Evolutionary conservation across 177 flowering plant genomes (phyloP), one percentile per base, ranked within the genome.

Genomic region (Vitis hybrid): DNA sequence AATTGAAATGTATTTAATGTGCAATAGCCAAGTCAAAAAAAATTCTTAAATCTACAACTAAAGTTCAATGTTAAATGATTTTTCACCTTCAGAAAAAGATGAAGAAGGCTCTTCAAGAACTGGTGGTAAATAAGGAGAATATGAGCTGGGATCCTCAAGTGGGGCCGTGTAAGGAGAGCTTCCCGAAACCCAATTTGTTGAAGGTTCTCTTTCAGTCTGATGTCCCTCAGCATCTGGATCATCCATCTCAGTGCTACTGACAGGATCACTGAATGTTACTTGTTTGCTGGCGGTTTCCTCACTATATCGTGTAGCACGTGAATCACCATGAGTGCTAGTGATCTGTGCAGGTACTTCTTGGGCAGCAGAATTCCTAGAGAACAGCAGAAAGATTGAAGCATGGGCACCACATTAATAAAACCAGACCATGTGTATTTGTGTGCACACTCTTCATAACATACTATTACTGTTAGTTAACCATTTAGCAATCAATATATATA

Each of bases 21-120:
- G 14, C 27, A 16, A 62, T 13, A 50, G 46, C 6, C 10, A 57
- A 49, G 35, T 7, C 16, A 64, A 21, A 16, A 71, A 16, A 5
- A 40, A 59, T 32, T 35, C 71, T 62, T 3, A 30, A 52, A 69
- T 8, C 3, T 52, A 32, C 19, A 40, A 62, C 27, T 67, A 70
- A 61, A 66, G 61, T 48, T 21, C 21, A 21, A 64, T 58, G 50
- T 30, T 13, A 30, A 57, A 56, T 1, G 18, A 2, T 16, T 8
- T 46, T 21, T 78, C 69, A 91, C 99, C 99, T 82, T 95, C 99
- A 66, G 99, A 95, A 79, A 83, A 90, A 49, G 99, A 95, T 62
- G 98, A 91, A 49, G 92, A 86, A 69, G 94, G 98, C 75, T 95
- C 99, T 85, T 95, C 99, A 55, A 86, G 88, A 74, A 91, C 99